These are phyloP conservation scores for Emergomyces pasteurianus DNA, from an alignment of 2,329 filamentous ascomycete species.

Conservation along the genomic window DNA sequence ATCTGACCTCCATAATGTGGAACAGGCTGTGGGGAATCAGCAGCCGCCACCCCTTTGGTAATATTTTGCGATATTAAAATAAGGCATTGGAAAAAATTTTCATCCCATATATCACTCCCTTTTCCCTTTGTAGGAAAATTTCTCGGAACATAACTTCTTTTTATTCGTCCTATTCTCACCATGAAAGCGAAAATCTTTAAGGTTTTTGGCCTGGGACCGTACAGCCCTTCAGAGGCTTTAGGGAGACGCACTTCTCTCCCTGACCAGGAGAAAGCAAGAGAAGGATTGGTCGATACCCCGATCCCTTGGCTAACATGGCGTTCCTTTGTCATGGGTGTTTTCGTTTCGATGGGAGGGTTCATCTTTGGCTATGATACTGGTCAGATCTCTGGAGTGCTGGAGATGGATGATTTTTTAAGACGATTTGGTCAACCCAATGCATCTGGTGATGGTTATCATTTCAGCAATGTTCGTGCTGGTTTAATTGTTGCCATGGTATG, in stretches of 20 bases:
- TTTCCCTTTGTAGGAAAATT: neutral
- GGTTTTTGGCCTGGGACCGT: neutral
- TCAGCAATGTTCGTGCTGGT: conserved; percentile 34
- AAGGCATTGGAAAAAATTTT: neutral
- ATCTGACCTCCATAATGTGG: neutral
- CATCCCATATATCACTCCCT: neutral
- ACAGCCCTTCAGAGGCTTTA: neutral
- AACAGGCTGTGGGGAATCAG: neutral
- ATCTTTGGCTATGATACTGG: conserved; percentile 34
- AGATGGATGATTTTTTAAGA: conserved; percentile 34
- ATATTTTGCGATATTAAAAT: no score
- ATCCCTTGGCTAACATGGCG: conserved; percentile 33
- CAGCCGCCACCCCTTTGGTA: no score
- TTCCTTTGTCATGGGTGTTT: conserved; percentile 31
- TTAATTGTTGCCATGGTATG: conserved; percentile 34
- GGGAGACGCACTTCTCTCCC: neutral
- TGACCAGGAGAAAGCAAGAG: neutral
- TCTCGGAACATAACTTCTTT: neutral
- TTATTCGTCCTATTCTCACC: neutral
- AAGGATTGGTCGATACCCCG: conserved; percentile 29
- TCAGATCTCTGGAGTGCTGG: conserved; percentile 35
- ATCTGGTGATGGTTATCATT: conserved; percentile 23
- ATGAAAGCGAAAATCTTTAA: neutral
- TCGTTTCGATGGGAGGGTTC: conserved; percentile 38
- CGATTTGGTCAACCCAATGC: conserved; percentile 29